Base-by-base conservation (phyloP, 257 asterid genomes). In the Gentiana macrophylla region DNA sequence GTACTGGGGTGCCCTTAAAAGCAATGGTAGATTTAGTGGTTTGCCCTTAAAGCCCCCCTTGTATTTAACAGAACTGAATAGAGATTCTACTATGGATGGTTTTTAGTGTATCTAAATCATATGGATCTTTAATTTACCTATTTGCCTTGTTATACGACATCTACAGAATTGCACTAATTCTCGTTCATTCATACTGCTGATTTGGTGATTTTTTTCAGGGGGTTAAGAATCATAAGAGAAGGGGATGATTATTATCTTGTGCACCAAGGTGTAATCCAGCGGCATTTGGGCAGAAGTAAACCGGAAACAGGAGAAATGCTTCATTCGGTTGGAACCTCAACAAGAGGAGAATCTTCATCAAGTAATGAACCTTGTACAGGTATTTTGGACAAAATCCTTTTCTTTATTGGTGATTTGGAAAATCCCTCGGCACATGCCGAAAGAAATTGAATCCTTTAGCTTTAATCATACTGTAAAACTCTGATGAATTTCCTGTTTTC, bases 321-420 rank as follows among this genome's bases (percentile, higher is more conserved):
- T 48, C 65, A 55, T 45, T 62, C 68, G 6, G 10, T 38, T 34
- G 24, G 24, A 24, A 24, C 24, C 24, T 6, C 12, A 43, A 13
- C 35, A 43, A 57, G 35, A 44, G 56, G 4, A 2, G 81, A 68
- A 44, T 53, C 59, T 34, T 37, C 56, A 4, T 60, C 63, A 2
- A 68, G 48, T 43, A 80, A 66, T 51, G 68, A 62, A 57, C 70
- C 82, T 1, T 56, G 68, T 72, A 56, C 64, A 46, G 72, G 90
- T 62, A 69, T 88, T 52, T 38, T 82, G 72, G 93, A 88, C 73
- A 79, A 62, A 52, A 84, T 88, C 63, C 78, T 88, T 37, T 88
- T 88, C 84, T 88, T 88, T 70, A 65, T 83, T 43, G 94, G 94
- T 67, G 95, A 82, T 63, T 58, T 88, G 80, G 94, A 88, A 75